Evolutionary conservation across 306 rosid species (phyloP).

Genomic region (Fragaria nilgerrensis): DNA sequence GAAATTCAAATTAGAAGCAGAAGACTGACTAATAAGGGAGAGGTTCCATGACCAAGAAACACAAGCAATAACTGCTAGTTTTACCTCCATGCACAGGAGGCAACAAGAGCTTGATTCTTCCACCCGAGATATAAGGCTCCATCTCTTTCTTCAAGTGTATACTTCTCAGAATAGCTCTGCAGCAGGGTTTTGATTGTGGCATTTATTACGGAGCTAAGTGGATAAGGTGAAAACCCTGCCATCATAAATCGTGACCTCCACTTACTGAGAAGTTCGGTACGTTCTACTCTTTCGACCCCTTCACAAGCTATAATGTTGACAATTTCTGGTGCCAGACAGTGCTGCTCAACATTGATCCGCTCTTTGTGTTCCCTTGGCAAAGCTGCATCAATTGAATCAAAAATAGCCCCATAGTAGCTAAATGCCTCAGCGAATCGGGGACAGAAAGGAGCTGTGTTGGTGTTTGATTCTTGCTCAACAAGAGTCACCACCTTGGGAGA

Average conservation of each 20-base stretch:
- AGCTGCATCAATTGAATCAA: slow-evolving; percentile 69
- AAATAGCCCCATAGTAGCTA: slow-evolving; percentile 54
- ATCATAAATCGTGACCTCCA: slow-evolving; percentile 70
- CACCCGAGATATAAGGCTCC: slow-evolving; percentile 79
- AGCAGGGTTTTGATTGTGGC: slow-evolving; percentile 62
- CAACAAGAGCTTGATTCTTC: slow-evolving; percentile 56
- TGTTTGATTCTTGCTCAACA: slow-evolving; percentile 77
- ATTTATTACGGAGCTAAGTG: slow-evolving; percentile 61
- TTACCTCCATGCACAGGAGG: slow-evolving; percentile 85
- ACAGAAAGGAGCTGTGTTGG: slow-evolving; percentile 60
- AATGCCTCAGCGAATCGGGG: slow-evolving; percentile 75
- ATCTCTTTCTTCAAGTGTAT: slow-evolving; percentile 74
- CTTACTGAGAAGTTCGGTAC: slow-evolving; percentile 60
- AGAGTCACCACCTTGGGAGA: slow-evolving; percentile 85
- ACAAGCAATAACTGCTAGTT: background rate
- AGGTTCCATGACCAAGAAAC: background rate
- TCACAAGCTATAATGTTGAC: slow-evolving; percentile 92
- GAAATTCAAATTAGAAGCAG: background rate
- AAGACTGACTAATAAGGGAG: slow-evolving; percentile 5
- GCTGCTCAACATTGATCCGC: slow-evolving; percentile 82
- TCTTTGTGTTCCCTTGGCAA: slow-evolving; percentile 67
- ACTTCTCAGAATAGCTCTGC: slow-evolving; percentile 59
- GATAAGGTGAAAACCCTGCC: slow-evolving; percentile 80
- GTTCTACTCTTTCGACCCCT: slow-evolving; percentile 88
- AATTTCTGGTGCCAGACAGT: slow-evolving; percentile 81